Percentiles rank a stretch among this genome's conserved stretches.
phyloP scores from a whole-genome alignment of 2,329 filamentous ascomycete species.

The Cladosporium oxysporum region DNA sequence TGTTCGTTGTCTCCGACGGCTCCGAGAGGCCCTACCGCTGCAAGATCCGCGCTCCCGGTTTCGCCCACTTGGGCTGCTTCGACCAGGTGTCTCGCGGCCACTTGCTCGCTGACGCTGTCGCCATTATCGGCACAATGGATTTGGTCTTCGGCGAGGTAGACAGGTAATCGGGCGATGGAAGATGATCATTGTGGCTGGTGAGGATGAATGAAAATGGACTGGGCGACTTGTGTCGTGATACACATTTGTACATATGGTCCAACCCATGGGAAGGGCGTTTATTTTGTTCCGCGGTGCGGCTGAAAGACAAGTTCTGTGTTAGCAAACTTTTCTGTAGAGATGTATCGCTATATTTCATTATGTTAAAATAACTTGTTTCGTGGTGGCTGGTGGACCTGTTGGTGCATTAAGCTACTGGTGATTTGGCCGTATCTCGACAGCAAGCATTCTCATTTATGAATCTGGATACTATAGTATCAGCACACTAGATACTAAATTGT shows the following conservation, averaged over 20 bases:
- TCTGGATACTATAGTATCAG: too few relatives aligned
- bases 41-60: constrained; percentile 95
- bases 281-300: constrained; percentile 1
- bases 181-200: neutral
- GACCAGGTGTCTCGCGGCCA: constrained; percentile 92
- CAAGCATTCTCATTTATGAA: neutral
- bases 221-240: constrained; percentile 29
- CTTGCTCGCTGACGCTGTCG: constrained; percentile 92
- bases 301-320: neutral
- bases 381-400: neutral
- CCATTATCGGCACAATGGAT: constrained; percentile 72
- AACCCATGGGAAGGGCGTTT: constrained; percentile 12
- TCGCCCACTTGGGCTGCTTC: constrained; percentile 91
- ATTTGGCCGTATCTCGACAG: neutral
- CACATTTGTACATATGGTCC: constrained; percentile 13
- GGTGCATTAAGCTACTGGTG: too few relatives aligned
- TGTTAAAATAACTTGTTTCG: neutral
- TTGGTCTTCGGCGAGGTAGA: constrained; percentile 47
- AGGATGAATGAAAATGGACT: constrained; percentile 26
- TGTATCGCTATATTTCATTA: constrained; percentile 19
- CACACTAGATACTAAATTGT: too few relatives aligned
- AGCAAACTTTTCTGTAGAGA: constrained; percentile 10
- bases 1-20: constrained; percentile 93
- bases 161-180: neutral
- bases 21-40: constrained; percentile 96